Evolutionary conservation across 768 basidiomycete species (phyloP), one percentile per base, ranked within the genome.

Genomic region (Mycena kentingensis): DNA sequence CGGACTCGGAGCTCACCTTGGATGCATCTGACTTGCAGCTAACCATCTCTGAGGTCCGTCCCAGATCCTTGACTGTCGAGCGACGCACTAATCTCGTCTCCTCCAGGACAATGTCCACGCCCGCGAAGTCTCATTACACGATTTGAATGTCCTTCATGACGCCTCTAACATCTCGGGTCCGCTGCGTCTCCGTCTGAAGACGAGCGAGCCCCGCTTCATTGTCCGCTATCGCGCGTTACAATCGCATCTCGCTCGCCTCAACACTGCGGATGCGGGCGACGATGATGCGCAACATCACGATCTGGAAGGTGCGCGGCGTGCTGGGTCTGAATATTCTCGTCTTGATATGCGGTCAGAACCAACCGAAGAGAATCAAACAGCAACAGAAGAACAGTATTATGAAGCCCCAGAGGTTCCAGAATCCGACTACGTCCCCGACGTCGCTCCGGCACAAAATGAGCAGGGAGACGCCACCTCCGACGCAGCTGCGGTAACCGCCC

Each of bases 1-100:
- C 72, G 19, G 80, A 84, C 38, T 80, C 78, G 47, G 89, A 91
- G 67, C 71, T 92, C 22, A 69, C 83, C 29, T 64, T 92, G 2
- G 83, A 88, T 46, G 86, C 87, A n/a, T 80, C 81, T 58, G 87
- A 89, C 63, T 64, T 92, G 48, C 77, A 83, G 50, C 65, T 92
- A 21, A 67, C 68, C 12, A 70, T 89, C 35, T 81, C 82, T 32
- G 89, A 92, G 80, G 89, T 88, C 46, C 27, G 71, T 51, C 50
- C 25, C 49, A 48, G 35, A 38, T 31, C 22, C 34, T 1, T 26
- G 18, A 2, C 3, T 34, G 31, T 46, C 11, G 29, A 7, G 37
- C n/a, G 29, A n/a, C 32, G 21, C 46, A 45, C 46, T 57, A 52
- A 51, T 32, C n/a, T 10, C 13, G 10, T 15, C 35, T 38, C 42